A percentile compares a stretch with the other conserved stretches of the same genome.
phyloP scores from a whole-genome alignment of 139 green algal genomes.

The Edaphochlamys debaryana region DNA sequence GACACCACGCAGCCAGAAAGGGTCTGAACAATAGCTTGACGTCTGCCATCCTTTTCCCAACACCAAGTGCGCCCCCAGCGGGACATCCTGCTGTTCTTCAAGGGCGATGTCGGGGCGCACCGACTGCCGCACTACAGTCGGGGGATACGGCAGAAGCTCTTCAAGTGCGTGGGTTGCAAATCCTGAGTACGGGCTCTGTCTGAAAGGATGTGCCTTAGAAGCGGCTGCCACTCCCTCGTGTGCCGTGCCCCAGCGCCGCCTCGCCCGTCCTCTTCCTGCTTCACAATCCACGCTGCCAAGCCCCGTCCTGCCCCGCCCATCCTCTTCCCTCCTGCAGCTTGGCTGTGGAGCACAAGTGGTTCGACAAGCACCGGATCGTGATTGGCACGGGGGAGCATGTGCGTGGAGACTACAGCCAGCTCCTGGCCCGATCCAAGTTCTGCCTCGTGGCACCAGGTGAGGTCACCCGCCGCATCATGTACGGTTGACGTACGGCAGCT shows the following conservation, averaged over 20 bases:
- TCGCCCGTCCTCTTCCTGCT: background rate
- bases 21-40: no score
- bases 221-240: no score
- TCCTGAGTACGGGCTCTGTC: no score
- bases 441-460: conserved; percentile 33
- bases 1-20: no score
- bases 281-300: background rate
- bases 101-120: conserved; percentile 15
- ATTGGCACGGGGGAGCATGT: conserved; percentile 1
- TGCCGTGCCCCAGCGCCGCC: no score
- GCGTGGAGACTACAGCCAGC: conserved; percentile 24
- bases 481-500: no score
- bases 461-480: background rate
- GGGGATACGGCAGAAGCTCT: conserved; percentile 33
- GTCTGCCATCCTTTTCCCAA: no score
- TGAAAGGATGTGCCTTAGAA: no score
- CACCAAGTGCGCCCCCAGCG: no score
- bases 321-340: no score
- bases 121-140: conserved; percentile 27
- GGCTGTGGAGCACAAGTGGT: conserved; percentile 7
- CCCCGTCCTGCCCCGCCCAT: background rate
- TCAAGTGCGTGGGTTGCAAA: background rate
- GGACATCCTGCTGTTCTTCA: conserved; percentile 9
- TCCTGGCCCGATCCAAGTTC: conserved; percentile 45
- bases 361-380: conserved; percentile 1